phyloP scores from a whole-genome alignment of 805 yeast genomes.

The Schwanniomyces occidentalis region DNA sequence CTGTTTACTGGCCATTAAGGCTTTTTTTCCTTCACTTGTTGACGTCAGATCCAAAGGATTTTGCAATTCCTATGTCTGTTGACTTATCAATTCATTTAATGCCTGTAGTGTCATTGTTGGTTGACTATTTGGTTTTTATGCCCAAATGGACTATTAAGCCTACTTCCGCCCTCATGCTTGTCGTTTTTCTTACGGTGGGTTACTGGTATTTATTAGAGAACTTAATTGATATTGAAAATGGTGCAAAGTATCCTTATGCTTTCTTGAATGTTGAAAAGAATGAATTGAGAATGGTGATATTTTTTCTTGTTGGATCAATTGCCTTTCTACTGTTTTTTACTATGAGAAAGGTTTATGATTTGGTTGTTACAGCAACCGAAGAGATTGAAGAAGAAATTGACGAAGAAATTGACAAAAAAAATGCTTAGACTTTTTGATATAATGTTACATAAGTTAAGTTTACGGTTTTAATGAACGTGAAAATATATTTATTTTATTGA shows the following conservation, averaged over 20 bases:
- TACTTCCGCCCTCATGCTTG: constrained; percentile 38
- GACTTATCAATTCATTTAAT: constrained; percentile 62
- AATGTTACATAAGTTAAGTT: no score
- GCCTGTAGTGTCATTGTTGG: constrained; percentile 53
- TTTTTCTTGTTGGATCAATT: constrained; percentile 41
- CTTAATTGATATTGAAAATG: constrained; percentile 46
- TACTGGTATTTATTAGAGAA: constrained; percentile 57
- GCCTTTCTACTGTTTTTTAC: constrained; percentile 33
- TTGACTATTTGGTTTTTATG: constrained; percentile 58
- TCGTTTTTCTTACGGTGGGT: constrained; percentile 38
- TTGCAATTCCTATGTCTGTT: constrained; percentile 45
- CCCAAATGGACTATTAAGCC: constrained; percentile 39
- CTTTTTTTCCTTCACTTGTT: constrained; percentile 53
- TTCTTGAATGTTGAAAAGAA: constrained; percentile 56
- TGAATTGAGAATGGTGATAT: constrained; percentile 46
- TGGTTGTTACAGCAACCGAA: constrained; percentile 11
- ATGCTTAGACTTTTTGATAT: not conserved
- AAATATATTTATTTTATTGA: no score
- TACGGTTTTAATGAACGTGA: no score
- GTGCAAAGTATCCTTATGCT: constrained; percentile 65
- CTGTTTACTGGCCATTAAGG: constrained; percentile 70
- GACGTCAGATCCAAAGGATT: constrained; percentile 30
- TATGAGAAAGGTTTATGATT: constrained; percentile 26
- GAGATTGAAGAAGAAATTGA: constrained; percentile 11
- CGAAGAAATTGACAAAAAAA: constrained; percentile 6